Evolutionary conservation across 2,329 filamentous ascomycete genomes (phyloP), one percentile per base, ranked within the genome.

Genomic region (Microsporum canis): DNA sequence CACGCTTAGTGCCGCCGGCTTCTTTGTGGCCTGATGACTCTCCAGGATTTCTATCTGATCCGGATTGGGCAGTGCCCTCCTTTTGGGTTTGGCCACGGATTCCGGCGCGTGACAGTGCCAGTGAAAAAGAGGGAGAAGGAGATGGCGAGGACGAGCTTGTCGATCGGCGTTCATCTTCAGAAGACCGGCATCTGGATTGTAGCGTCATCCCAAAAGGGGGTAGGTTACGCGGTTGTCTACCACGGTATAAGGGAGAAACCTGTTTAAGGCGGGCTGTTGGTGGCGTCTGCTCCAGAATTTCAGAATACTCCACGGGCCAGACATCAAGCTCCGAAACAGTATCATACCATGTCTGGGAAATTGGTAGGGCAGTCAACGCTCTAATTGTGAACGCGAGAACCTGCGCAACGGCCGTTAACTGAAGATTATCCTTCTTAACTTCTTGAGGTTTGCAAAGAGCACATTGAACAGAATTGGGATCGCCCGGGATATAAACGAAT

Each of bases 371-470:
- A 4, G 31, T 23, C 14, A 65, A 57, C 2, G 64, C 63, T 14
- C 23, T 58, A 14, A 65, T 5, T 23, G 61, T 61, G 56, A 78
- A 76, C 49, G 73, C 70, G 57, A 77, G 74, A 31, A 75, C 70
- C 63, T 76, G 71, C 0, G 71, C 70, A 55, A 73, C 69, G 27
- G 75, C 73, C 0, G 73, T 77, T 23, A 65, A 65, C 63, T 76
- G 65, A 23, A 77, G 70, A 60, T 76, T 66, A 62, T 74, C 51
- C 10, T 12, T 27, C n/a, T 51, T 33, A 38, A 57, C 53, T 72
- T 61, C 75, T 70, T n/a, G 17, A 57, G 38, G 38, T 8, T 3
- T 41, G 38, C 38, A 41, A 41, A 41, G 10, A 4, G 38, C 12
- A 41, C 38, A 41, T 17, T 53, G 49, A 60, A 60, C 57, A 6